Conservation (phyloP, 2,329 filamentous ascomycete species). For the Mollisia scopiformis region DNA sequence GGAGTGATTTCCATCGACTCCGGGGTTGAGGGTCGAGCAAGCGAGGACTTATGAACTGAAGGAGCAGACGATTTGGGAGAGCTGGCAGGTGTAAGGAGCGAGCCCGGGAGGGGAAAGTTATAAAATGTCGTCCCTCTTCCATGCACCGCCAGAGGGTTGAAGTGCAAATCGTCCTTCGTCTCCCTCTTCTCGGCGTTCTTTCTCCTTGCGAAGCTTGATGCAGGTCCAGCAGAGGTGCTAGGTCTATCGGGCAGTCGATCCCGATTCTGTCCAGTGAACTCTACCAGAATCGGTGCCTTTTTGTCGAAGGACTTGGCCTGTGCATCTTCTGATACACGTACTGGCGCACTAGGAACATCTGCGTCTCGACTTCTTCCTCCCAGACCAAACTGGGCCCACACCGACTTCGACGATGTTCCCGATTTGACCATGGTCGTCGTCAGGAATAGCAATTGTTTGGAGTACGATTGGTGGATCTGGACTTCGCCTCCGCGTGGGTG, state of each 20-base stretch:
- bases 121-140: conserved; percentile 32
- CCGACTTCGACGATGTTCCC: conserved; percentile 23
- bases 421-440: conserved; percentile 26
- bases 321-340: conserved; percentile 35
- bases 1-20: conserved; percentile 22
- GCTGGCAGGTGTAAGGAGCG: conserved; percentile 25
- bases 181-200: conserved; percentile 30
- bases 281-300: conserved; percentile 23
- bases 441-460: conserved; percentile 12
- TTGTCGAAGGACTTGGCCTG: conserved; percentile 25
- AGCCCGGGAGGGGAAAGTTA: conserved; percentile 32
- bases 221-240: conserved; percentile 34
- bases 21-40: conserved; percentile 20
- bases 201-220: conserved; percentile 22
- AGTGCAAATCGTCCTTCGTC: conserved; percentile 36
- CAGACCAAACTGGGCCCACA: conserved; percentile 22
- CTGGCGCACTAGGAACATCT: conserved; percentile 30
- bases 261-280: conserved; percentile 23
- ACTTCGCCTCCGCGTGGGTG: conserved; percentile 14
- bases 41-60: conserved; percentile 21
- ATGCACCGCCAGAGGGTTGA: conserved; percentile 33
- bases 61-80: conserved; percentile 21
- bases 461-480: conserved; percentile 21
- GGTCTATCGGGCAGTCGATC: conserved; percentile 31
- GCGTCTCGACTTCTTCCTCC: conserved; percentile 32